A percentile compares a stretch with the other conserved stretches of the same genome.
phyloP scores from a whole-genome alignment of 2,329 filamentous ascomycete species.

The Coniochaeta sp. region DNA sequence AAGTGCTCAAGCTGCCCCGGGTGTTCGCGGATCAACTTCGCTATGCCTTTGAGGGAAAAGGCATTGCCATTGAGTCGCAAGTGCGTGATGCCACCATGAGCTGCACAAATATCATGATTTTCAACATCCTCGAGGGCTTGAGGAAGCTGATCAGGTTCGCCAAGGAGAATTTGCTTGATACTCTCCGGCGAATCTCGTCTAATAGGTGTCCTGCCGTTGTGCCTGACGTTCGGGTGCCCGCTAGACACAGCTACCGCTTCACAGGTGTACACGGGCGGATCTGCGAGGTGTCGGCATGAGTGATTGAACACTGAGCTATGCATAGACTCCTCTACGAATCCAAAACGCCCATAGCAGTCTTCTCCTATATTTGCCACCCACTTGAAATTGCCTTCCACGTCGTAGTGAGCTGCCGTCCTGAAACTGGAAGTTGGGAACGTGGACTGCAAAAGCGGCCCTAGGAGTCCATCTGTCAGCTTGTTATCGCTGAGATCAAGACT shows the following conservation, averaged over 20 bases:
- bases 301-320: conserved; percentile 36
- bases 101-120: conserved; percentile 15
- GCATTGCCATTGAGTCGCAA: conserved; percentile 43
- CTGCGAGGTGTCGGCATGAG: conserved; percentile 38
- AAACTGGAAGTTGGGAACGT: conserved; percentile 19
- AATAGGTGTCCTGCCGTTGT: conserved; percentile 22
- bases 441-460: conserved; percentile 21
- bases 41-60: conserved; percentile 35
- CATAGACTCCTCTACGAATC: conserved; percentile 38
- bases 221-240: conserved; percentile 16
- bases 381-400: conserved; percentile 37
- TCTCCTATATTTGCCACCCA: conserved; percentile 19
- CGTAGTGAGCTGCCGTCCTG: conserved; percentile 25
- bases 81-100: conserved; percentile 39
- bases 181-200: conserved; percentile 23
- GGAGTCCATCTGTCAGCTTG: conserved; percentile 35
- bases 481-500: conserved; percentile 49
- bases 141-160: conserved; percentile 6
- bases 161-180: conserved; percentile 21
- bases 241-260: conserved; percentile 11
- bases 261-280: conserved; percentile 34
- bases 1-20: conserved; percentile 43
- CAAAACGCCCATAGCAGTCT: conserved; percentile 30
- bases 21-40: conserved; percentile 31
- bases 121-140: conserved; percentile 10